Evolutionary conservation across 176 grass and related monocot genomes (phyloP), one percentile per base, ranked within the genome.

Genomic region (Aegilops longissima): DNA sequence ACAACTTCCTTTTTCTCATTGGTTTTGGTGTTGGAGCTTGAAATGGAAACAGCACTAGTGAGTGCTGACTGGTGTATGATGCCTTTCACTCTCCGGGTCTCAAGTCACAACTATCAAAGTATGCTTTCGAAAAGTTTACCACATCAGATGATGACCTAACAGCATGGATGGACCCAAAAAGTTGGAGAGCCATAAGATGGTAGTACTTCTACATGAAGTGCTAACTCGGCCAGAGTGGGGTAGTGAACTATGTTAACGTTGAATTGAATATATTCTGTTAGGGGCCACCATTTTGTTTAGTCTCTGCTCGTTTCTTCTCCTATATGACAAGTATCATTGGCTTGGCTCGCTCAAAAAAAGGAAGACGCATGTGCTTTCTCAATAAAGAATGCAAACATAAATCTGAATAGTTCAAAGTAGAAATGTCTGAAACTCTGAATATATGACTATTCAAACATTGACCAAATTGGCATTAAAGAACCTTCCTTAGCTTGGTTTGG

Each of bases 161-260:
- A 59, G 59, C 42, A 58, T 67, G 24, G 5, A 56, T 61, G 66
- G 45, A 2, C 66, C 61, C 44, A 40, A 7, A 45, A 25, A 29
- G 5, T 20, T 61, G 21, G 18, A 13, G 66, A 87, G 64, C 8
- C 18, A 66, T 58, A 9, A 39, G 80, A 80, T 23, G n/a, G 71
- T 35, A 61, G 45, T 49, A 49, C 12, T 49, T 49, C 12, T 44
- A 45, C 45, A 69, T 70, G 78, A 78, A 58, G 62, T 75, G 20
- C 27, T 35, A 61, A 44, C 45, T 33, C 67, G 25, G 66, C 85
- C 27, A 5, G 13, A 84, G 85, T 70, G 78, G 83, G 25, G 25
- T 25, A 51, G n/a, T 73, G 70, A 13, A 51, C 4, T 10, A 24
- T 25, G 31, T 23, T 51, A 29, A 21, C 73, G 64, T 70, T 82